phyloP scores from a whole-genome alignment of 176 grass and related monocot species.

The Dendrocalamus sinicus region DNA sequence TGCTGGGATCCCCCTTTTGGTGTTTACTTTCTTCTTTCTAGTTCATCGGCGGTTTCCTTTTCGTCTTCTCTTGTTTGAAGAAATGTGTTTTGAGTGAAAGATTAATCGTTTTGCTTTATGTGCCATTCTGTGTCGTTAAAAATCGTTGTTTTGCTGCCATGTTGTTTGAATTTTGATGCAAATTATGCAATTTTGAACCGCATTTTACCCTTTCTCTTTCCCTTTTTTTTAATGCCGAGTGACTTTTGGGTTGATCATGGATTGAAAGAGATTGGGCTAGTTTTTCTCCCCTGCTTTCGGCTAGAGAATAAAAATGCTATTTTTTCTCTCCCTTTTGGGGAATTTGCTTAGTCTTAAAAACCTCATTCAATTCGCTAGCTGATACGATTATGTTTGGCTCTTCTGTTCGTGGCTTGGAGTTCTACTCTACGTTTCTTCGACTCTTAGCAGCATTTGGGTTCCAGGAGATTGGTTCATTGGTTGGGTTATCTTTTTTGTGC shows the following conservation, averaged over 20 bases:
- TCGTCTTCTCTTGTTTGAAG: not conserved
- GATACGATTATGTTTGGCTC: not conserved
- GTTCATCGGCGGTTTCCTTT: not conserved
- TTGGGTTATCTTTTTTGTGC: not conserved
- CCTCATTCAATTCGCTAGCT: not conserved
- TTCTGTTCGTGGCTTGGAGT: not conserved
- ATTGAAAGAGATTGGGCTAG: not conserved
- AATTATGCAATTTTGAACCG: not conserved
- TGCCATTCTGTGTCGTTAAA: not conserved
- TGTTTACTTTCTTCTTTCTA: not conserved
- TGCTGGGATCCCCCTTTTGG: not conserved
- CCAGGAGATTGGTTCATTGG: not conserved
- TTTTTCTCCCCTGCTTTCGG: not conserved
- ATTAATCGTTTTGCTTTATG: not conserved
- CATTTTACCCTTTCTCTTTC: not conserved
- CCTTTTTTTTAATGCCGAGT: not conserved
- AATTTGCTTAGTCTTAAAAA: not conserved
- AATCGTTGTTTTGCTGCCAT: conserved; percentile 4
- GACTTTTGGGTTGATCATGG: not conserved
- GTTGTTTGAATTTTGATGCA: conserved; percentile 3
- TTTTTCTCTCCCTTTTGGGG: not conserved
- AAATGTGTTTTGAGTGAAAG: not conserved
- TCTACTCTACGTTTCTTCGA: not conserved
- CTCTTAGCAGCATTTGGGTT: not conserved
- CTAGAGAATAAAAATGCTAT: not conserved